These are phyloP conservation scores for Tagetes patula DNA, from an alignment of 129 eudicot species.

Conservation along the genomic window DNA sequence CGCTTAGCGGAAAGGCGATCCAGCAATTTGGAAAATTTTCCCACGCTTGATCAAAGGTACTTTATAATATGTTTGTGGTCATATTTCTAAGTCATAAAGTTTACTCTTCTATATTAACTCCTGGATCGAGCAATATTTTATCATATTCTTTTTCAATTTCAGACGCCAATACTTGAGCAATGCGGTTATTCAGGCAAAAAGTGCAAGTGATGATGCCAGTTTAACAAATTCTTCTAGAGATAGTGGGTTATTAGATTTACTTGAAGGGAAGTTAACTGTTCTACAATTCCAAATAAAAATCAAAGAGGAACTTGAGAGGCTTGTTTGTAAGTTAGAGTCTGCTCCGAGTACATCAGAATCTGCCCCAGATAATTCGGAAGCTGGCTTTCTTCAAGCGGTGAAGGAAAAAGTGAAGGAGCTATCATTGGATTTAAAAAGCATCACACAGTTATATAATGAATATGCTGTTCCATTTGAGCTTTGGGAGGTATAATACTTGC, in stretches of 20 bases:
- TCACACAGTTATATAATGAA: conserved; percentile 90
- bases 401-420: conserved; percentile 76
- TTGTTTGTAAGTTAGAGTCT: conserved; percentile 60
- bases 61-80: conserved; percentile 5
- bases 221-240: conserved; percentile 58
- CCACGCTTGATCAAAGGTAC: conserved; percentile 84
- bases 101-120: not conserved
- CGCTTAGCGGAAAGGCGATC: conserved; percentile 89
- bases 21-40: conserved; percentile 45
- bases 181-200: conserved; percentile 96
- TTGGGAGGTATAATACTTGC: conserved; percentile 74
- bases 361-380: conserved; percentile 37
- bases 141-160: conserved; percentile 26
- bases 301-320: conserved; percentile 68
- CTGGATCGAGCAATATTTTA: not conserved
- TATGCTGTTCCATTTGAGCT: conserved; percentile 97
- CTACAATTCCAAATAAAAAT: conserved; percentile 85
- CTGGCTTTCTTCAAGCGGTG: conserved; percentile 34
- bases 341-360: conserved; percentile 56
- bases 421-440: conserved; percentile 79
- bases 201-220: conserved; percentile 64
- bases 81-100: not conserved
- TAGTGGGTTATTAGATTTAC: conserved; percentile 83
- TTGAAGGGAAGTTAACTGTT: conserved; percentile 92
- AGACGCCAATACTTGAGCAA: conserved; percentile 95